Evolutionary conservation across 441 rosid genomes (phyloP).

Genomic region (Mallotus japonicus): DNA sequence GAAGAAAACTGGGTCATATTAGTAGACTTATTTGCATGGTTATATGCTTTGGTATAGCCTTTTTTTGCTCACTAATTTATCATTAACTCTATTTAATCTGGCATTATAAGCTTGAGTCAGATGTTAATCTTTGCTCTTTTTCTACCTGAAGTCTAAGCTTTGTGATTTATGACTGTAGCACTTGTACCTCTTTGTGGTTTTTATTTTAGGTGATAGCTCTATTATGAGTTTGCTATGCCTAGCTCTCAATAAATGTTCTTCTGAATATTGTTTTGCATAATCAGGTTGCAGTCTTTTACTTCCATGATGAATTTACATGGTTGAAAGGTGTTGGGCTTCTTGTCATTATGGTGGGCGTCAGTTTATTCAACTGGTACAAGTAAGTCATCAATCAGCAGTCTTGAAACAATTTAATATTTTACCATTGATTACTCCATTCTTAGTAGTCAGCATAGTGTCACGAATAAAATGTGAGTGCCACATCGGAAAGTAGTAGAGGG

Average conservation of each 20-base stretch:
- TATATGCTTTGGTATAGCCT: not conserved
- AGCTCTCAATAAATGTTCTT: not conserved
- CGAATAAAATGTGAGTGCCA: too few species aligned
- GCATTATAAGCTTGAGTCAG: not conserved
- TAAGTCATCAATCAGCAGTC: conserved; percentile 46
- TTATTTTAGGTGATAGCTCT: not conserved
- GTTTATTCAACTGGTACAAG: conserved; percentile 98
- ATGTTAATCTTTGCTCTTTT: not conserved
- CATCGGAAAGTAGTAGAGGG: too few species aligned
- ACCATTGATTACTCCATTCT: not conserved
- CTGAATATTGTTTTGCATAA: conserved; percentile 16
- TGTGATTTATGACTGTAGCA: not conserved
- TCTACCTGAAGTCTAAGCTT: not conserved
- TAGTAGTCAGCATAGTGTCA: not conserved
- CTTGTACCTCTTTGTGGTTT: not conserved
- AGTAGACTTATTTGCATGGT: not conserved
- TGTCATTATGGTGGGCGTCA: conserved; percentile 79
- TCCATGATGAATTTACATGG: conserved; percentile 93
- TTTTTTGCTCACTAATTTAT: not conserved
- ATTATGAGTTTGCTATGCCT: not conserved
- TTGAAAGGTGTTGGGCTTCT: conserved; percentile 82
- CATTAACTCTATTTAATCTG: not conserved
- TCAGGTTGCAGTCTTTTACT: conserved; percentile 98
- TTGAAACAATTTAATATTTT: not conserved
- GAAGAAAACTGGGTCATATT: not conserved